phyloP scores from a whole-genome alignment of 1,139 yeast genomes.

The Taphrina pruni region DNA sequence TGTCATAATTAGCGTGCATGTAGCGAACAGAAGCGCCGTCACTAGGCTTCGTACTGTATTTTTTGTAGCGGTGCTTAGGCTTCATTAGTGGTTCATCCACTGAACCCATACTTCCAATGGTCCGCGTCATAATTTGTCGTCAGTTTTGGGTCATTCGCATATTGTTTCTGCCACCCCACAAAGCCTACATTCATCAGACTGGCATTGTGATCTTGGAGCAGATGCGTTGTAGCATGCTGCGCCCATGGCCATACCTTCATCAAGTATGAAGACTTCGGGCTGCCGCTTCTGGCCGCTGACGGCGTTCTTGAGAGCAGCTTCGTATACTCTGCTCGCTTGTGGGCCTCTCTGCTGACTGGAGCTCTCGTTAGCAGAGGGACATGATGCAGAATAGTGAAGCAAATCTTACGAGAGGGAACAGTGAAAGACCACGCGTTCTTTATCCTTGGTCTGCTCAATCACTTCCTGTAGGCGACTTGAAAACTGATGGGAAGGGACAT shows the following conservation, averaged over 20 bases:
- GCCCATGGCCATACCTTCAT: conserved; percentile 59
- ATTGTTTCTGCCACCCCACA: conserved; percentile 75
- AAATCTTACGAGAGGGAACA: conserved; percentile 55
- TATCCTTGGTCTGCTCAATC: conserved; percentile 22
- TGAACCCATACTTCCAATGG: conserved; percentile 44
- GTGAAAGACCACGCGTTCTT: conserved; percentile 64
- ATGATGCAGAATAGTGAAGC: too few species aligned
- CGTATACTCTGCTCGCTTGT: conserved; percentile 70
- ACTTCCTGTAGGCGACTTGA: conserved; percentile 57
- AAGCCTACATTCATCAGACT: conserved; percentile 56
- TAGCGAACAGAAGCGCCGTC: not conserved
- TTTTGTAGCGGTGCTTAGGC: not conserved
- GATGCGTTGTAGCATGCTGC: not conserved
- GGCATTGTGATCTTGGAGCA: not conserved
- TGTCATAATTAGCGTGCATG: conserved; percentile 6
- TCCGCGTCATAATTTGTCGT: conserved; percentile 59
- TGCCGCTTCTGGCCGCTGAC: conserved; percentile 51
- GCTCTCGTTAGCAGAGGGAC: not conserved
- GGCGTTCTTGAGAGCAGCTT: conserved; percentile 45
- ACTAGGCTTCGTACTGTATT: not conserved
- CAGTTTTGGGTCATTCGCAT: conserved; percentile 68
- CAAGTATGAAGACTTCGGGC: conserved; percentile 69
- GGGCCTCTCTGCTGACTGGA: conserved; percentile 91
- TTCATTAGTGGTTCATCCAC: conserved; percentile 1
- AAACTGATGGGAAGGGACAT: conserved; percentile 66